Conservation (phyloP, 2,329 filamentous ascomycete species). For the Paraphaeosphaeria minitans region DNA sequence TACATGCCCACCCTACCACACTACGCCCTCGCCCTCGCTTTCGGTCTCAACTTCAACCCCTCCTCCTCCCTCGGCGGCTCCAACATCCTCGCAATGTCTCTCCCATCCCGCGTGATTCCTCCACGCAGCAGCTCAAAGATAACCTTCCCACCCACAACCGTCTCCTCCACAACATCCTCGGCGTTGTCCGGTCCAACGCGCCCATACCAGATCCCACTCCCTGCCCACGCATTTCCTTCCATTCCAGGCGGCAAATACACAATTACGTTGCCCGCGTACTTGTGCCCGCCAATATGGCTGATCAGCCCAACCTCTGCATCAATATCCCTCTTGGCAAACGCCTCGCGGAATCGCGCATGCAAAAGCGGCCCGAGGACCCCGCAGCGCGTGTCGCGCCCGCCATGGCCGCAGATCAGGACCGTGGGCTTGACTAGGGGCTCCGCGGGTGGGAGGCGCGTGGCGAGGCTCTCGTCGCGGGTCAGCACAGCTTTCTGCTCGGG, state of each 20-base stretch:
- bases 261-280: slow-evolving; percentile 84
- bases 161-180: slow-evolving; percentile 75
- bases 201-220: slow-evolving; percentile 82
- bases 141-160: slow-evolving; percentile 68
- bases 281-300: slow-evolving; percentile 83
- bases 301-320: slow-evolving; percentile 70
- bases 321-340: slow-evolving; percentile 58
- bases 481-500: slow-evolving; percentile 54
- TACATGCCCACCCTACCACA: neutral
- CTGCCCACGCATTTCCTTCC: slow-evolving; percentile 63
- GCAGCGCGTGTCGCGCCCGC: slow-evolving; percentile 79
- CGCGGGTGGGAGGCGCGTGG: slow-evolving; percentile 59
- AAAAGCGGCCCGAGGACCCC: slow-evolving; percentile 79
- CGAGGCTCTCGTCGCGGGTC: slow-evolving; percentile 55
- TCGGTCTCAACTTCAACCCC: slow-evolving; percentile 25
- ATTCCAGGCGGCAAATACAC: slow-evolving; percentile 70
- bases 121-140: slow-evolving; percentile 75
- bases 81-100: slow-evolving; percentile 35
- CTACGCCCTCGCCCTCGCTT: slow-evolving; percentile 19
- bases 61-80: slow-evolving; percentile 37
- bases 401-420: slow-evolving; percentile 87
- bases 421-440: slow-evolving; percentile 41
- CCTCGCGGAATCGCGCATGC: slow-evolving; percentile 69
- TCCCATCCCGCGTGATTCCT: slow-evolving; percentile 55
- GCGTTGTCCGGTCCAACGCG: slow-evolving; percentile 76